phyloP scores from a whole-genome alignment of 257 asterid genomes.

The Voacanga thouarsii region DNA sequence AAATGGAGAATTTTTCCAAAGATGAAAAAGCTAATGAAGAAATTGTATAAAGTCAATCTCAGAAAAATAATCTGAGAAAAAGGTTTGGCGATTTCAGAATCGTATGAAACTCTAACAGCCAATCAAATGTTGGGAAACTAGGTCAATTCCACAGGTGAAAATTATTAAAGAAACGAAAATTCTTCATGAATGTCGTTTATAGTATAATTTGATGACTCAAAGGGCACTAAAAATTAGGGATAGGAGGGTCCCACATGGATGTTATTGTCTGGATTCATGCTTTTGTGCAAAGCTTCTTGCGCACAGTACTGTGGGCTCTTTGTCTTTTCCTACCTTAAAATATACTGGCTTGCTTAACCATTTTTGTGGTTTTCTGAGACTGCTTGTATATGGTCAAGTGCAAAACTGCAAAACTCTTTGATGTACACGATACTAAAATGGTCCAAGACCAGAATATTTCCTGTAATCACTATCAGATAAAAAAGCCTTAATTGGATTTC shows the following conservation, averaged over 20 bases:
- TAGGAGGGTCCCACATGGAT: slow-evolving; percentile 45
- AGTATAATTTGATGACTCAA: slow-evolving; percentile 50
- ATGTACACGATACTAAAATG: not conserved
- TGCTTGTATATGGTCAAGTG: not conserved
- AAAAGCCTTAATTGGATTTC: not conserved
- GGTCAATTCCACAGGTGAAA: slow-evolving; percentile 36
- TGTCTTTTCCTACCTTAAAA: slow-evolving; percentile 16
- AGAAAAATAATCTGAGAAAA: slow-evolving; percentile 13
- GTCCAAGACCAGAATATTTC: not conserved
- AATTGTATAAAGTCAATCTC: slow-evolving; percentile 32
- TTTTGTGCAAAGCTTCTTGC: slow-evolving; percentile 8
- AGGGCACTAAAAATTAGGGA: slow-evolving; percentile 45
- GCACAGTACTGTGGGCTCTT: slow-evolving; percentile 16
- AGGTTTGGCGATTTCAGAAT: slow-evolving; percentile 26
- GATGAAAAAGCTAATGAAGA: slow-evolving; percentile 6
- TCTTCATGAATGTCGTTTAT: slow-evolving; percentile 25
- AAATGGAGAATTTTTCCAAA: slow-evolving; percentile 15
- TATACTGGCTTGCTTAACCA: not conserved
- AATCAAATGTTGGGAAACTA: slow-evolving; percentile 39
- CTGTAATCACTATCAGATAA: not conserved
- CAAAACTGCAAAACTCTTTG: not conserved
- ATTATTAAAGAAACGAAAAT: slow-evolving; percentile 27
- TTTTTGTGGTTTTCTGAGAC: not conserved
- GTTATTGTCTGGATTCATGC: slow-evolving; percentile 15
- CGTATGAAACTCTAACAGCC: slow-evolving; percentile 23